phyloP scores from a whole-genome alignment of 1,284 basidiomycete species.

The Leccinum ponderosum region DNA sequence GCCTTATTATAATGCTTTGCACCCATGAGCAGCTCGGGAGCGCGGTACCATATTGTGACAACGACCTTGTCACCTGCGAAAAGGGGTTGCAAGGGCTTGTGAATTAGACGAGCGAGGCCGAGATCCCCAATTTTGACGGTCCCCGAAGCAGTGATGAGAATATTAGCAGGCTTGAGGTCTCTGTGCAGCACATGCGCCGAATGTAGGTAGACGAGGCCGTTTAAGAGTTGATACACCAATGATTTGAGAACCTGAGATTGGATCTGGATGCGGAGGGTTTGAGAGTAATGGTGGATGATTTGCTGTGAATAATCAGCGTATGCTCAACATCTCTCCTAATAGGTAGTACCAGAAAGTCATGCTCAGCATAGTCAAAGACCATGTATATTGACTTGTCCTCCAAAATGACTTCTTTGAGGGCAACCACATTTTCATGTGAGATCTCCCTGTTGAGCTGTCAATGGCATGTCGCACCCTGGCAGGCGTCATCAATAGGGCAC shows the following conservation, averaged over 20 bases:
- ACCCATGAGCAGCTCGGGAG: slow-evolving; percentile 92
- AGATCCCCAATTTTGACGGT: slow-evolving; percentile 98
- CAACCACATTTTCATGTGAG: slow-evolving; percentile 89
- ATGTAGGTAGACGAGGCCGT: slow-evolving; percentile 94
- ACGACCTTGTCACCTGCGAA: slow-evolving; percentile 96
- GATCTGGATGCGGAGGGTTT: slow-evolving; percentile 80
- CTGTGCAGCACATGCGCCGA: slow-evolving; percentile 94
- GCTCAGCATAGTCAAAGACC: slow-evolving; percentile 99
- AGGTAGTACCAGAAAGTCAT: slow-evolving; percentile 82
- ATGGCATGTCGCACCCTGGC: neutral
- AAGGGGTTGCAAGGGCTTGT: slow-evolving; percentile 84
- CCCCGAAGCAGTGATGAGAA: slow-evolving; percentile 88
- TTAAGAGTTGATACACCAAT: slow-evolving; percentile 93
- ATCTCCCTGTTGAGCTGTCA: slow-evolving; percentile 90
- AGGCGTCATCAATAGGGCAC: neutral
- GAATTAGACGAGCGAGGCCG: slow-evolving; percentile 87
- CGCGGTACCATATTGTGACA: slow-evolving; percentile 99
- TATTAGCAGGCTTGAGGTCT: slow-evolving; percentile 98
- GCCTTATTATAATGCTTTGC: slow-evolving; percentile 97
- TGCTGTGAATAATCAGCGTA: slow-evolving; percentile 56
- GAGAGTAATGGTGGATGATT: slow-evolving; percentile 97
- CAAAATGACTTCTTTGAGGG: slow-evolving; percentile 91
- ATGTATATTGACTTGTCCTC: slow-evolving; percentile 99
- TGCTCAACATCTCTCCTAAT: neutral
- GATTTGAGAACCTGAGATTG: slow-evolving; percentile 85